Evolutionary conservation across 257 asterid species (phyloP), one percentile per base, ranked within the genome.

Genomic region (Ballota nigra): DNA sequence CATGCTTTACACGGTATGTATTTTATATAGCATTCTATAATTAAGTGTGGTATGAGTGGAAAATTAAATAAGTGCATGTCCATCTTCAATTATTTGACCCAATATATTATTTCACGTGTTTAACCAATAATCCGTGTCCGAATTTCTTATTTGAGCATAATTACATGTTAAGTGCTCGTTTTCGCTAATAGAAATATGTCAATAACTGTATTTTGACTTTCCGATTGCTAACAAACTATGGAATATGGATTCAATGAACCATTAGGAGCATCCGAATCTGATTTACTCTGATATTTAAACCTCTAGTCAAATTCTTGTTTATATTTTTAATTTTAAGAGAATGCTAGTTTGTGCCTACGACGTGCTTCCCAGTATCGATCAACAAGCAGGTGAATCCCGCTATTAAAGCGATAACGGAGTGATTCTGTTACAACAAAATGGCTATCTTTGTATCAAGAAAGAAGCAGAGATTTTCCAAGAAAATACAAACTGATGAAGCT

Each of bases 341-440:
- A 58, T 29, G 34, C 58, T 43, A 7, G 8, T 31, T 34, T 41
- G 26, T 3, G 19, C 1, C n/a, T 2, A 68, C 43, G 19, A 78
- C 82, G 82, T 82, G 86, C 83, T 68, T 53, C 77, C 83, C 69
- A 65, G 77, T 68, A 62, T 64, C n/a, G 43, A n/a, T n/a, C n/a
- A n/a, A n/a, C n/a, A n/a, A n/a, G n/a, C n/a, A n/a, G 47, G 15
- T 67, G 24, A 57, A 69, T 47, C 72, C 70, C 24, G 16, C 66
- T 43, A 74, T 77, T 68, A 77, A 77, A 65, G 68, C 24, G 12
- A 13, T 11, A 8, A 16, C 28, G n/a, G 28, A 57, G 36, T 57
- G 29, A 19, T 47, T 55, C 13, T 38, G 16, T 43, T 24, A 67
- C 40, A 53, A 47, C 1, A 45, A 70, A 24, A 86, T 86, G 90